Conservation (phyloP, 2,329 filamentous ascomycete species). For the Corinectria fuckeliana region DNA sequence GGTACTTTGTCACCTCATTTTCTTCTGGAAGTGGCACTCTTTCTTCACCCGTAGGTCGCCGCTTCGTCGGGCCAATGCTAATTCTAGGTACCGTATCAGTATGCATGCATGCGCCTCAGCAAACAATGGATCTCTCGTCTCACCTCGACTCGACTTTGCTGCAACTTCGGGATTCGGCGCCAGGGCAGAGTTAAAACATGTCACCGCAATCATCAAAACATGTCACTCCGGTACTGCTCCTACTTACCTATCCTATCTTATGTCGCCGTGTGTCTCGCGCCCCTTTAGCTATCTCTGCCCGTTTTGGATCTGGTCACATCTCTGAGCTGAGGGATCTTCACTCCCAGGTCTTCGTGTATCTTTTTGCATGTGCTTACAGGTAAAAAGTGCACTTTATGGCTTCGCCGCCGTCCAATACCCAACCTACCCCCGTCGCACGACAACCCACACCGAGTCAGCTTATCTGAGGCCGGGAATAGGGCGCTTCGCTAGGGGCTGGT, state of each 20-base stretch:
- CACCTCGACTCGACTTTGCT: too few species aligned
- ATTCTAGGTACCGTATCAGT: too few species aligned
- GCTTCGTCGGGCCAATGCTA: not conserved
- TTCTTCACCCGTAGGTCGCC: slow-evolving; percentile 4
- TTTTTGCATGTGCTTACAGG: too few species aligned
- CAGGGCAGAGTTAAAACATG: slow-evolving; percentile 2
- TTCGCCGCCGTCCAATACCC: slow-evolving; percentile 18
- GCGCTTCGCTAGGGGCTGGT: slow-evolving; percentile 3
- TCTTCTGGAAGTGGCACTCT: slow-evolving; percentile 2
- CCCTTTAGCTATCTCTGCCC: not conserved
- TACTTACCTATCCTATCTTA: too few species aligned
- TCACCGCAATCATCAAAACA: slow-evolving; percentile 20
- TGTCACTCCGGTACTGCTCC: slow-evolving; percentile 21
- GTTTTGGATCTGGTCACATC: slow-evolving; percentile 1
- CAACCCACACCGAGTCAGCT: slow-evolving; percentile 33
- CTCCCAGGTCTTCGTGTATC: not conserved
- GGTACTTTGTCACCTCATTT: slow-evolving; percentile 36
- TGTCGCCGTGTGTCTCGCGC: too few species aligned
- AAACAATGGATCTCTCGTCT: slow-evolving; percentile 19
- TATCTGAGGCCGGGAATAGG: slow-evolving; percentile 26
- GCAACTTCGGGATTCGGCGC: slow-evolving; percentile 28
- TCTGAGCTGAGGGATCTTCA: not conserved
- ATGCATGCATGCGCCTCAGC: too few species aligned
- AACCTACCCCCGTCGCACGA: slow-evolving; percentile 16
- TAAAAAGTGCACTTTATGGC: not conserved